phyloP scores from a whole-genome alignment of 1,284 basidiomycete genomes.

The Macrocybe sp. region DNA sequence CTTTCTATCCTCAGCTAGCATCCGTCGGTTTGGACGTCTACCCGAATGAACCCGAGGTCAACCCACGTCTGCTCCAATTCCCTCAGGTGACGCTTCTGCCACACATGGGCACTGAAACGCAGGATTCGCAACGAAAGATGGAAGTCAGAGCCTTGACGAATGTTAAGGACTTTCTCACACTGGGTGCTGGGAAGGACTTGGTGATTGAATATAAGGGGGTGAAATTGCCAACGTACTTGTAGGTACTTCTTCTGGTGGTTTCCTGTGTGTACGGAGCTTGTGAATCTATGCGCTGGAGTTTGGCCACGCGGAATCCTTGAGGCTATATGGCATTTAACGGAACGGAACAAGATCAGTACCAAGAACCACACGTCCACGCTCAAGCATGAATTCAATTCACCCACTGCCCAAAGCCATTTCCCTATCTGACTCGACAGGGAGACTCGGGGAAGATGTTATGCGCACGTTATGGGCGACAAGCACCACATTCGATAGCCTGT shows the following conservation, averaged over 20 bases:
- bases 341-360: too few relatives aligned
- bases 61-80: constrained; percentile 75
- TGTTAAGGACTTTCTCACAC: constrained; percentile 59
- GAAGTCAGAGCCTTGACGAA: constrained; percentile 75
- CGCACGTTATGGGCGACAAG: too few relatives aligned
- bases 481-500: too few relatives aligned
- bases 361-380: too few relatives aligned
- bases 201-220: constrained; percentile 41
- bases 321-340: not conserved
- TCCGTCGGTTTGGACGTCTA: constrained; percentile 89
- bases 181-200: constrained; percentile 60
- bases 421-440: too few relatives aligned
- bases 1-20: constrained; percentile 48
- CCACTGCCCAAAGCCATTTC: too few relatives aligned
- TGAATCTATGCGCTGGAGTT: not conserved
- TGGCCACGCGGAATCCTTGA: constrained; percentile 10
- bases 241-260: not conserved
- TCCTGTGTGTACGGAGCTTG: not conserved
- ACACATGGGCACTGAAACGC: constrained; percentile 87
- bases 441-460: too few relatives aligned
- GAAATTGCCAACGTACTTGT: too few relatives aligned
- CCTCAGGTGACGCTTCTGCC: constrained; percentile 82
- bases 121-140: constrained; percentile 80
- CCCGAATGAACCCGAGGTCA: constrained; percentile 84
- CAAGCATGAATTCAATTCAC: too few relatives aligned